Conservation (phyloP, 306 rosid species). For the Quercus ilex region DNA sequence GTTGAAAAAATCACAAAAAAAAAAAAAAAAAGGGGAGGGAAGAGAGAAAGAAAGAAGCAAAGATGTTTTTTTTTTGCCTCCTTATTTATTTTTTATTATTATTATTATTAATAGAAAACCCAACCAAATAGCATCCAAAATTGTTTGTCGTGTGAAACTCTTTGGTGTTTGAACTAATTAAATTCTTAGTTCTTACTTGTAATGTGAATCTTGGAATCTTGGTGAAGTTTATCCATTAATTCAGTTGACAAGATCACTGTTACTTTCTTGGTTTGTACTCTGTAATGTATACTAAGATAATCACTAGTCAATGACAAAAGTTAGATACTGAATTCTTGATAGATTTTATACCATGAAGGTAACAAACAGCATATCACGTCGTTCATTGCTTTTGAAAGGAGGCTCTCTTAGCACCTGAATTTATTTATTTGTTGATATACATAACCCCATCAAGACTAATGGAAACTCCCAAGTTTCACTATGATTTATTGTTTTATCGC, state of each 20-base stretch:
- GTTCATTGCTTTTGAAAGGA: background rate
- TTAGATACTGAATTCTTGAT: background rate
- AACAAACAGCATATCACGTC: slow-evolving; percentile 5
- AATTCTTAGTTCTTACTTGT: background rate
- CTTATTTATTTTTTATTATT: background rate
- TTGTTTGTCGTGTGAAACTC: background rate
- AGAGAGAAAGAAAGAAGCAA: background rate
- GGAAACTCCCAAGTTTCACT: background rate
- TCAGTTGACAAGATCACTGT: background rate
- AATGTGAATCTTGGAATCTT: background rate
- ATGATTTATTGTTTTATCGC: background rate
- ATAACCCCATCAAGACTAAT: background rate
- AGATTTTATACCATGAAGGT: background rate
- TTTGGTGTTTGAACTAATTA: background rate
- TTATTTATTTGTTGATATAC: background rate
- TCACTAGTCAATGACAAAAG: slow-evolving; percentile 2
- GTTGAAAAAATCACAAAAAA: background rate
- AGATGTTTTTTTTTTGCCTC: background rate
- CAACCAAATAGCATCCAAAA: background rate
- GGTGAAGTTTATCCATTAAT: background rate
- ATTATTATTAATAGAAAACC: background rate
- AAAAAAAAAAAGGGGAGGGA: background rate
- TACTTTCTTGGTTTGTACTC: slow-evolving; percentile 7
- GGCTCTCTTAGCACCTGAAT: background rate
- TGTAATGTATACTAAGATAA: slow-evolving; percentile 10